Conservation (phyloP, 208 protist species). For the Trypanosoma cruzi region DNA sequence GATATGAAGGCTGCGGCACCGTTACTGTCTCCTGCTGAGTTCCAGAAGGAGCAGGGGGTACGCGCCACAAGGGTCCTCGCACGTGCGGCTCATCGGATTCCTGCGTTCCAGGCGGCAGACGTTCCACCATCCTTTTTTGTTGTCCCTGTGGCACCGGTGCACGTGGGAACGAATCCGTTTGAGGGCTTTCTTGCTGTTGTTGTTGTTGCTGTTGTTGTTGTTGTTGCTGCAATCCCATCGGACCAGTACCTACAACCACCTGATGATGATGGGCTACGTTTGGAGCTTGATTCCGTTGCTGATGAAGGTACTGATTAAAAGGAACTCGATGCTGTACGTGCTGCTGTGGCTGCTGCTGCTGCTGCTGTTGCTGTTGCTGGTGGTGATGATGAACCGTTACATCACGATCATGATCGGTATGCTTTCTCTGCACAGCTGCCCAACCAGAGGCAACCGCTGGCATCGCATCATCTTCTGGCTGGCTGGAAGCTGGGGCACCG, state of each 20-base stretch:
- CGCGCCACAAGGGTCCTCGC: conserved; percentile 24
- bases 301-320: conserved; percentile 20
- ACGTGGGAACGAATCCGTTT: conserved; percentile 22
- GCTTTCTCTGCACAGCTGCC: conserved; percentile 16
- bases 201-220: conserved; percentile 35
- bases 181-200: conserved; percentile 28
- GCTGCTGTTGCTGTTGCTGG: conserved; percentile 31
- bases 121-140: conserved; percentile 22
- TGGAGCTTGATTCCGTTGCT: conserved; percentile 14
- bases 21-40: conserved; percentile 17
- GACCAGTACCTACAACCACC: conserved; percentile 31
- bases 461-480: conserved; percentile 22
- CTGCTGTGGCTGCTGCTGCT: conserved; percentile 38
- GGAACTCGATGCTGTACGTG: conserved; percentile 22
- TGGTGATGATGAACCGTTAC: conserved; percentile 36
- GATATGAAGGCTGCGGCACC: conserved; percentile 22
- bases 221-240: conserved; percentile 31
- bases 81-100: conserved; percentile 16
- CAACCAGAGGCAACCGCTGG: conserved; percentile 16
- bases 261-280: conserved; percentile 28
- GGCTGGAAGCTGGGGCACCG: background rate
- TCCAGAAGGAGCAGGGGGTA: background rate
- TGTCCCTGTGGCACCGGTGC: conserved; percentile 2
- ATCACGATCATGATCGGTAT: conserved; percentile 22
- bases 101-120: conserved; percentile 10